Evolutionary conservation across 2,329 filamentous ascomycete species (phyloP), one percentile per base, ranked within the genome.

Genomic region (Akanthomyces uredinophilus): DNA sequence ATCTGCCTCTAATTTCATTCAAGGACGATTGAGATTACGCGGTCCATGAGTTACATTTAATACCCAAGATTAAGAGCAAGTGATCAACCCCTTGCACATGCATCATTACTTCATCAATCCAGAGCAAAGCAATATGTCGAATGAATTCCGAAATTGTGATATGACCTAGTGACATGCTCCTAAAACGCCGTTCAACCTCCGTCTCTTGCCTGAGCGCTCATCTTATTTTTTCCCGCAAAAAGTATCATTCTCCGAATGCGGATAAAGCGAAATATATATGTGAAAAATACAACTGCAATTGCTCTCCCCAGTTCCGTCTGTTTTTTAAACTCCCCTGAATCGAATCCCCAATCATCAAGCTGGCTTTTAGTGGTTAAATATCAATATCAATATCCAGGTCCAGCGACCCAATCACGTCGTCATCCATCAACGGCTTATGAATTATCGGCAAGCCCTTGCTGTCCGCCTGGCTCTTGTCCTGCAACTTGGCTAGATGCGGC

Each of bases 371-470:
- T 35, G 41, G 76, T 68, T 79, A 91, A 68, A 96, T 91, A 67
- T 96, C 92, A 69, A 96, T 87, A 68, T 98, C 94, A 72, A 98
- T 92, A 32, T 92, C 94, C 68, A 98, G 78, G 73, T 98, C 95
- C 79, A 98, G 79, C 29, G 87, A 84, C 1, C 89, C 92, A 74
- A 98, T 94, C 61, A 97, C 89, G 71, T 98, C 95, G 71, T 98
- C 95, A 65, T 96, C 93, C 80, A 90, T 89, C 62, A 92, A 84
- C 35, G 89, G 87, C 76, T 90, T 87, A 70, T 94, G 90, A 54
- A 92, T 89, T 14, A 87, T 87, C 3, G 85, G 82, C 64, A 87
- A 75, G 14, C 83, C 83, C 69, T 83, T 86, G 75, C 83, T 85
- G 67, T 86, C 81, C 63, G 75, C 75, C 65, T 78, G 78, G 68